Conservation (phyloP, 164 flowering plant genomes). For the Euptelea pleiosperma region DNA sequence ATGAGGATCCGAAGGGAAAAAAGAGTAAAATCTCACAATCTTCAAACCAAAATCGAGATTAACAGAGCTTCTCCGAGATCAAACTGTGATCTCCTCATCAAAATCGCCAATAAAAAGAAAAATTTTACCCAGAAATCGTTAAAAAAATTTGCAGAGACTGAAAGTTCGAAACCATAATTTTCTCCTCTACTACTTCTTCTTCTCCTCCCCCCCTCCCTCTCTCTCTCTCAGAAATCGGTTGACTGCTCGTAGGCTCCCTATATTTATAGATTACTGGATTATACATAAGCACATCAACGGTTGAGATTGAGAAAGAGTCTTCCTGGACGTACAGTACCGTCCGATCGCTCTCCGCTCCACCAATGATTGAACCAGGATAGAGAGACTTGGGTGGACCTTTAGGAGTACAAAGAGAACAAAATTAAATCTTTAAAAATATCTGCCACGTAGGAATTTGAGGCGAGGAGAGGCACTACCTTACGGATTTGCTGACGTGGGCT, state of each 20-base stretch:
- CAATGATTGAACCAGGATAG: not conserved
- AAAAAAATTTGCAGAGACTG: not conserved
- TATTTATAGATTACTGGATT: no score
- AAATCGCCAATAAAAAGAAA: not conserved
- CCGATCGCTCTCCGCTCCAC: not conserved
- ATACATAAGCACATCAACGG: no score
- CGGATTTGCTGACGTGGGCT: not conserved
- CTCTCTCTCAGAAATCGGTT: slow-evolving; percentile 2
- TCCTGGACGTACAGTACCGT: no score
- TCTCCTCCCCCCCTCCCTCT: not conserved
- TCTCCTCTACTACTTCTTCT: no score
- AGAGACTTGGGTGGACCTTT: not conserved
- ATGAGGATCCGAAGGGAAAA: not conserved
- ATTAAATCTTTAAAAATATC: not conserved
- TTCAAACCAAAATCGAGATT: not conserved
- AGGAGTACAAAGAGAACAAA: not conserved
- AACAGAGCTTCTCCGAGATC: not conserved
- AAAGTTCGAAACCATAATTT: not conserved
- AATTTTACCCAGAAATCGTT: not conserved
- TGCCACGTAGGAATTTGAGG: not conserved
- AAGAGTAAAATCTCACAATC: not conserved
- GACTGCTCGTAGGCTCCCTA: not conserved
- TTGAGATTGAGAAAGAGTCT: not conserved
- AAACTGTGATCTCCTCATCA: not conserved
- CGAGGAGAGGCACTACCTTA: not conserved